Evolutionary conservation across 2,329 filamentous ascomycete genomes (phyloP), one percentile per base, ranked within the genome.

Genomic region (Botrytis medusae): DNA sequence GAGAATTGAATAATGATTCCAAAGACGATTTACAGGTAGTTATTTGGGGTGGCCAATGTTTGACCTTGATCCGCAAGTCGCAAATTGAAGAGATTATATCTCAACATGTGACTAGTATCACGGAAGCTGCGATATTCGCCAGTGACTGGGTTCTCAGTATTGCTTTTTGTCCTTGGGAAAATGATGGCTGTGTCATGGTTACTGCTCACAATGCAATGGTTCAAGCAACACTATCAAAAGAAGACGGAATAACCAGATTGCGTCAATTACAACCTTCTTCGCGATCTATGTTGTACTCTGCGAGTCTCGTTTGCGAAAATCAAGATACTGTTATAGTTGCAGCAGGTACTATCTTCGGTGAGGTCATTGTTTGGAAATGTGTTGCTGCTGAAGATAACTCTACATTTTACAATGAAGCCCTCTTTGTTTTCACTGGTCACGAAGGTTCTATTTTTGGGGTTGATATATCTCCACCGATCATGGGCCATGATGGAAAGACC

Each of bases 381-480:
- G 83, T 84, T 64, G 77, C 86, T n/a, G 75, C 77, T 3, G 42
- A 73, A 44, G 64, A 73, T 5, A 72, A 62, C 9, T 40, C 59
- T 25, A 65, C 75, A 25, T 70, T 74, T 46, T 73, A 73, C 29
- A 83, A 82, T 57, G 83, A 87, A 76, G 82, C 88, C 32, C 82
- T 89, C 6, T 86, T 84, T 73, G 85, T 88, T 37, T 86, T 92
- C 68, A 84, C 85, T 0, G 90, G 90, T 0, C 96, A 99, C 79
- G 94, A 98, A 79, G 96, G 96, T 0, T 98, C 95, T 0, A 92
- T 99, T 42, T 99, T 98, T 77, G 95, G 94, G 1, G 92, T 99
- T 3, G 87, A 90, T 46, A 92, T 98, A 51, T 97, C 94, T 0
- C 84, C 87, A 1, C 80, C 83, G 76, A 81, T 91, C 32, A 74